Base-by-base conservation (phyloP, 1,139 yeast species). In the Pneumocystis carinii region DNA sequence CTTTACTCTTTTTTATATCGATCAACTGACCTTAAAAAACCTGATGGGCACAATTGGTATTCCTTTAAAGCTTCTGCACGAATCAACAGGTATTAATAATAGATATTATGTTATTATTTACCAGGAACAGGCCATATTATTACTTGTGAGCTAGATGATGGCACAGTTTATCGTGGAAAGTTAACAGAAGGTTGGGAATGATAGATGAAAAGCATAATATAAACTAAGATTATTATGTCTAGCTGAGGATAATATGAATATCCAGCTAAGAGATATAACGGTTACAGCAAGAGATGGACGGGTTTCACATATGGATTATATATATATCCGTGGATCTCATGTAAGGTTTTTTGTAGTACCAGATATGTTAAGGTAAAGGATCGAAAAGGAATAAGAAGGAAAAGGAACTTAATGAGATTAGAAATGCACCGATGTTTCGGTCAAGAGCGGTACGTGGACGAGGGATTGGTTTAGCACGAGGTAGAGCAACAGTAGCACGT, bases 281-380 rank as follows among this genome's bases (percentile, higher is more conserved):
- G 84, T 87, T 61, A 90, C 96, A 0, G 83, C 84, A 59, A 75
- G 84, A 61, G 86, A 89, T 63, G 96, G 97, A 1, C 77, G 80
- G 59, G 86, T 87, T 4, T 78, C 86, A 5, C 87, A 86, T 69
- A 80, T 89, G 79, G 90, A 86, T 67, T 90, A 87, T 70, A 95
- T 90, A 2, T 90, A 88, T 72, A 84, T 92, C 2, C 81, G 98
- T 70, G 98, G 98, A 1, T 87, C 96, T 1, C 92, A 87, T 77
- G 84, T 92, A 53, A 81, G 92, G 68, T 86, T 89, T 74, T 81
- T 92, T 67, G 82, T 85, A 39, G 85, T 92, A 15, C 98, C 98
- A 0, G 97, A 92, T 66, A 85, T 90, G 75, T 79, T 92, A 65
- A 72, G 73, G 70, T 73, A 61, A 24, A 68, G 64, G 19, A 27